Evolutionary conservation across 176 grass and related monocot genomes (phyloP), one percentile per base, ranked within the genome.

Genomic region (Chrysopogon serrulatus): DNA sequence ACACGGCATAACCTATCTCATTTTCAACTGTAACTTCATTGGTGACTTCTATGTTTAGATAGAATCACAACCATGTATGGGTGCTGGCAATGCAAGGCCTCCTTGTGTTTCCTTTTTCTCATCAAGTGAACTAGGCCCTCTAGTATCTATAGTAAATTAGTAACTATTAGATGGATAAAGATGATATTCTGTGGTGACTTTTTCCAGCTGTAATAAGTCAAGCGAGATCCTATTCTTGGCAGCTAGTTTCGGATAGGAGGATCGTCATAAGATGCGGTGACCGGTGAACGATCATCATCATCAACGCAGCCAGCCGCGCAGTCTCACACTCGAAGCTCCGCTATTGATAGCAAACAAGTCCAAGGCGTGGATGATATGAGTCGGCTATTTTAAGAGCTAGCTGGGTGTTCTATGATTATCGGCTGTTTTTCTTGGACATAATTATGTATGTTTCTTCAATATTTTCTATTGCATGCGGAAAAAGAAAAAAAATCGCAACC

Each of bases 71-170:
- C 48, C 48, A 53, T 18, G 7, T 26, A 26, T 37, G 5, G 17
- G 5, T 71, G 37, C 13, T 27, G 10, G 23, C 13, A 27, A 71
- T 28, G 12, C 0, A 43, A 2, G n/a, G 68, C 37, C 8, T 70
- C 24, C 21, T 15, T 40, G 36, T n/a, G n/a, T 26, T 42, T n/a
- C 10, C 12, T 42, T 26, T 40, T 41, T 14, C 10, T 42, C 67
- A 70, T 1, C 37, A 42, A 70, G 37, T 70, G 41, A 72, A 73
- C 16, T 73, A 48, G 70, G 43, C 68, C 70, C 70, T 73, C 70
- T 71, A 27, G 73, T 90, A 90, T 82, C 76, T 33, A 82, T 90
- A 86, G 88, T 86, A 77, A 86, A 86, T 23, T 0, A n/a, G n/a
- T n/a, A n/a, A n/a, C n/a, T n/a, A 51, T 37, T 21, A 4, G 47